Conservation (phyloP, 176 grass and related monocot species). For the Triticum aestivum region DNA sequence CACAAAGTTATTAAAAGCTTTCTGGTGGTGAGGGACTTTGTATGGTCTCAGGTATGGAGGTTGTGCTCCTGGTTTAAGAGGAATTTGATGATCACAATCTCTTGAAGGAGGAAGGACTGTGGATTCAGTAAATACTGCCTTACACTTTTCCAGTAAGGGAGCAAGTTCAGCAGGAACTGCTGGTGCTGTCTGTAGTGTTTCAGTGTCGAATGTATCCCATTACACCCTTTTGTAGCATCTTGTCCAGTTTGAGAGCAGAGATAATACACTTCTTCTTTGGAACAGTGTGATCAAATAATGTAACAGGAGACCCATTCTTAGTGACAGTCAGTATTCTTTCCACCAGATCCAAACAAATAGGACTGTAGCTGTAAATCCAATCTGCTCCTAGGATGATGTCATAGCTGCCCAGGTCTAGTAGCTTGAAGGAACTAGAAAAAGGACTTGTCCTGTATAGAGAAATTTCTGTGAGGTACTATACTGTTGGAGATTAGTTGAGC, state of each 20-base stretch:
- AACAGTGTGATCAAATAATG: neutral
- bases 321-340: neutral
- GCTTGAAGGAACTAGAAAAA: neutral
- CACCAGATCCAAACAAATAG: neutral
- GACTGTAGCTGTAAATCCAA: neutral
- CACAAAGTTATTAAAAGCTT: no score
- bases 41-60: neutral
- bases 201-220: neutral
- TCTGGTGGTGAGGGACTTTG: neutral
- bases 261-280: neutral
- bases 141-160: neutral
- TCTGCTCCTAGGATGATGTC: neutral
- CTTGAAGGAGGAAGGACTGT: neutral
- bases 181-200: neutral
- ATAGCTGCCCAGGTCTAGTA: neutral
- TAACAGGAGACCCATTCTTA: neutral
- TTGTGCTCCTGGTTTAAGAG: neutral
- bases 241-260: neutral
- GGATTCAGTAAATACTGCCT: neutral
- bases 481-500: neutral
- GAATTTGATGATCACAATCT: neutral
- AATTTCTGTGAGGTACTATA: no score
- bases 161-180: no score
- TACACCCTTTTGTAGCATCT: neutral
- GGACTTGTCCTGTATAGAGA: neutral